A percentile compares a stretch with the other conserved stretches of the same genome.
These are phyloP conservation scores for Spiromastix sp. DNA, from an alignment of 2,329 filamentous ascomycete species.

Conservation along the genomic window DNA sequence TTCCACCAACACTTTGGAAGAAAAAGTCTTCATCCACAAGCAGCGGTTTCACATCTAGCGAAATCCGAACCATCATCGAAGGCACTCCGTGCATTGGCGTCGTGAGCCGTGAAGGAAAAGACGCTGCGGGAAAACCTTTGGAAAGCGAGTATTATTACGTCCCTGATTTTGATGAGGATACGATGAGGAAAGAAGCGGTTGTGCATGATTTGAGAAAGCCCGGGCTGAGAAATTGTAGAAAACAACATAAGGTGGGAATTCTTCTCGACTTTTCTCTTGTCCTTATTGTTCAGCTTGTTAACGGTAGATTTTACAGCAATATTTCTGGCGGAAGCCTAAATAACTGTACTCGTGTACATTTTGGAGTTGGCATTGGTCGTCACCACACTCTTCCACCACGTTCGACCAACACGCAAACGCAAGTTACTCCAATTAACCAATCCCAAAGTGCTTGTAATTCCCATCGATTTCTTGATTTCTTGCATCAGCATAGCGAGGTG, in stretches of 20 bases:
- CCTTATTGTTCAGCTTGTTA: constrained; percentile 11
- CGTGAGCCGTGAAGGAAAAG: constrained; percentile 84
- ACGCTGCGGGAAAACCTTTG: constrained; percentile 83
- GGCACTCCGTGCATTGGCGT: constrained; percentile 71
- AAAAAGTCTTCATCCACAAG: constrained; percentile 38
- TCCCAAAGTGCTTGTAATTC: constrained; percentile 7
- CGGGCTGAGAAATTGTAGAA: constrained; percentile 77
- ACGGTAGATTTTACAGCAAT: constrained; percentile 44
- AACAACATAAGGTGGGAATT: constrained; percentile 82
- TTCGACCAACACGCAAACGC: no score
- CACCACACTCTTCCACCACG: no score
- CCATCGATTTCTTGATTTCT: constrained; percentile 9
- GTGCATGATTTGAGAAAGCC: constrained; percentile 81
- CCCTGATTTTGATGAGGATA: constrained; percentile 73
- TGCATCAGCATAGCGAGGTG: constrained; percentile 34
- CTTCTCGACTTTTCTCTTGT: constrained; percentile 2
- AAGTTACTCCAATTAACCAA: no score
- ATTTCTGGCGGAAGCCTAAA: constrained; percentile 59
- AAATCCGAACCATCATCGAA: constrained; percentile 63
- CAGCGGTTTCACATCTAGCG: constrained; percentile 44
- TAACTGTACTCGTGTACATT: no score
- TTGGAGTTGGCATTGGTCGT: no score
- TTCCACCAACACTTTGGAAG: constrained; percentile 55
- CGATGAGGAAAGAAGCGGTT: constrained; percentile 67
- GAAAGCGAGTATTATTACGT: constrained; percentile 98